Evolutionary conservation across 371 early-diverging fungal species (phyloP).

Genomic region (Syncephalastrum racemosum): DNA sequence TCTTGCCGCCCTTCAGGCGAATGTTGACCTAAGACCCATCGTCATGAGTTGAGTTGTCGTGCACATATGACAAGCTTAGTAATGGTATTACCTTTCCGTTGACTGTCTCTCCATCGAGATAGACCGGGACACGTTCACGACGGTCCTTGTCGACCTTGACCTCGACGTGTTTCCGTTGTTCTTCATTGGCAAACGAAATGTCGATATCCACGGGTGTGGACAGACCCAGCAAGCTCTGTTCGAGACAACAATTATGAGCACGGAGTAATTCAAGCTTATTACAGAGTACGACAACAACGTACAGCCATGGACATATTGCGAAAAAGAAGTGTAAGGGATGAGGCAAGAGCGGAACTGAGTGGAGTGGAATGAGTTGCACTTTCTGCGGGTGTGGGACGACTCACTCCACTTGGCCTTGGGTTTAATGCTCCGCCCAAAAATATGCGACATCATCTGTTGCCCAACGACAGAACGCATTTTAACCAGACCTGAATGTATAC

Average conservation of each 20-base stretch:
- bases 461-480: no score
- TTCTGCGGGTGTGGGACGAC: no score
- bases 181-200: slow-evolving; percentile 77
- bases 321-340: slow-evolving; percentile 5
- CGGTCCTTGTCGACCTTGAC: slow-evolving; percentile 88
- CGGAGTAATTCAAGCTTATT: not conserved
- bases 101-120: slow-evolving; percentile 95
- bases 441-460: no score
- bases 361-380: no score
- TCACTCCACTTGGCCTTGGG: no score
- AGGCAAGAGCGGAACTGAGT: no score
- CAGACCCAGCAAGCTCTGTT: slow-evolving; percentile 81
- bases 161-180: slow-evolving; percentile 78
- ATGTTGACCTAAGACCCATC: slow-evolving; percentile 71
- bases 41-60: not conserved
- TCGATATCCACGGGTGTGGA: slow-evolving; percentile 88
- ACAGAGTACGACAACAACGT: slow-evolving; percentile 7
- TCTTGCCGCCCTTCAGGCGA: slow-evolving; percentile 87
- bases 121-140: slow-evolving; percentile 87
- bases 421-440: no score
- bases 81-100: slow-evolving; percentile 78
- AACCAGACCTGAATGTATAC: no score
- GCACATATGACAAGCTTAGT: not conserved
- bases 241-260: not conserved
- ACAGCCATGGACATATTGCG: slow-evolving; percentile 43